Percentiles rank a stretch among this genome's conserved stretches.
phyloP scores from a whole-genome alignment of 139 green algal species.

The Prasinococcaceae sp. region DNA sequence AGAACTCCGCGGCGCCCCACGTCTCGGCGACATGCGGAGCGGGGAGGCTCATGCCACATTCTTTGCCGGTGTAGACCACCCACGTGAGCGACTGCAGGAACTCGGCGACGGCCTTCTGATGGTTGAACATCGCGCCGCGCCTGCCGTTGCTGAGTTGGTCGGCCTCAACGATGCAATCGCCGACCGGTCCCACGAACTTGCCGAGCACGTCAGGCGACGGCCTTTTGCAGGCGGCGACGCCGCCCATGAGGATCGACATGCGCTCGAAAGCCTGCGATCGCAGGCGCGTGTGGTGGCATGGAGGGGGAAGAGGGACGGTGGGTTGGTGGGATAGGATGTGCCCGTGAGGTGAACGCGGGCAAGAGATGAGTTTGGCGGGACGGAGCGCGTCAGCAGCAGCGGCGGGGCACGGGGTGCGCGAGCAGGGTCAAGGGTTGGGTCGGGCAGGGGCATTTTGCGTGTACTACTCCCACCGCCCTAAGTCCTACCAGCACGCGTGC shows the following conservation, averaged over 20 bases:
- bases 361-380: no score
- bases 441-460: no score
- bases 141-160: conserved; percentile 32
- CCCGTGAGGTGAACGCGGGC: no score
- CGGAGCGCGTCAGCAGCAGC: no score
- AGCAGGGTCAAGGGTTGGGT: no score
- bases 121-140: conserved; percentile 36
- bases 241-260: conserved; percentile 23
- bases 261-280: conserved; percentile 21
- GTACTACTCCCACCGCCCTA: no score
- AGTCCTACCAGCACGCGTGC: no score
- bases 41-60: conserved; percentile 52
- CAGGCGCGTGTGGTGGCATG: no score
- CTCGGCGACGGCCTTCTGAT: conserved; percentile 58
- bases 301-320: no score
- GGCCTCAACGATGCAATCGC: conserved; percentile 39
- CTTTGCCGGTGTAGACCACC: conserved; percentile 62
- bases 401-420: no score
- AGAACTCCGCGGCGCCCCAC: conserved; percentile 75
- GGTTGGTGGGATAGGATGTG: no score
- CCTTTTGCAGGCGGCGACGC: conserved; percentile 25
- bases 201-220: conserved; percentile 29
- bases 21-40: conserved; percentile 56
- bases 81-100: conserved; percentile 51
- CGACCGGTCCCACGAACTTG: conserved; percentile 47